Evolutionary conservation across 2,329 filamentous ascomycete genomes (phyloP).

Genomic region (Penicillium sp.): DNA sequence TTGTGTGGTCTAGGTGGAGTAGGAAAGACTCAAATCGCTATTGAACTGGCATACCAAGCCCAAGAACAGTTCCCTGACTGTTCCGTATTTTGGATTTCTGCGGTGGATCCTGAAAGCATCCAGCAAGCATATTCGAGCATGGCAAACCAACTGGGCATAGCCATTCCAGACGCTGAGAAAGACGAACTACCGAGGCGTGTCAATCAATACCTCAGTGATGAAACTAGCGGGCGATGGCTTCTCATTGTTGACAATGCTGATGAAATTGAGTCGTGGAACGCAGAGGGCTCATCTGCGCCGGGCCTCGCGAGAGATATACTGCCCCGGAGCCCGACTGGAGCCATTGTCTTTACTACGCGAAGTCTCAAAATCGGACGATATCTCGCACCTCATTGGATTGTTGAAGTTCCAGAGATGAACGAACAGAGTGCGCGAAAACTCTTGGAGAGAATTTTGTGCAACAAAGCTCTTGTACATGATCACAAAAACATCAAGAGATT

Average conservation of each 20-base stretch:
- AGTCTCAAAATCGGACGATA: slow-evolving; percentile 22
- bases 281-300: neutral
- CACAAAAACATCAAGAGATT: slow-evolving; percentile 7
- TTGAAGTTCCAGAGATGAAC: slow-evolving; percentile 22
- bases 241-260: slow-evolving; percentile 37
- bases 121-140: slow-evolving; percentile 28
- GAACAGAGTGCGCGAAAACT: slow-evolving; percentile 14
- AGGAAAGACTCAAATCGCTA: slow-evolving; percentile 34
- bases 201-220: slow-evolving; percentile 16
- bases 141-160: slow-evolving; percentile 16
- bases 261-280: slow-evolving; percentile 25
- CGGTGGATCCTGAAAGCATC: slow-evolving; percentile 22
- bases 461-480: slow-evolving; percentile 22
- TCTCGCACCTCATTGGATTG: slow-evolving; percentile 18
- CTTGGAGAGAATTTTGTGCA: slow-evolving; percentile 17
- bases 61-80: slow-evolving; percentile 21
- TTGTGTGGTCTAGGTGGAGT: slow-evolving; percentile 23
- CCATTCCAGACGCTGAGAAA: neutral
- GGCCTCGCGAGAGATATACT: neutral
- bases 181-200: slow-evolving; percentile 17
- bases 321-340: neutral
- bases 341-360: slow-evolving; percentile 36
- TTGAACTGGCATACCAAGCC: slow-evolving; percentile 29
- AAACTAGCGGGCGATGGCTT: slow-evolving; percentile 26
- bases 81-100: slow-evolving; percentile 35